Conservation (phyloP, 345 rosid genomes). For the Reutealis trisperma region DNA sequence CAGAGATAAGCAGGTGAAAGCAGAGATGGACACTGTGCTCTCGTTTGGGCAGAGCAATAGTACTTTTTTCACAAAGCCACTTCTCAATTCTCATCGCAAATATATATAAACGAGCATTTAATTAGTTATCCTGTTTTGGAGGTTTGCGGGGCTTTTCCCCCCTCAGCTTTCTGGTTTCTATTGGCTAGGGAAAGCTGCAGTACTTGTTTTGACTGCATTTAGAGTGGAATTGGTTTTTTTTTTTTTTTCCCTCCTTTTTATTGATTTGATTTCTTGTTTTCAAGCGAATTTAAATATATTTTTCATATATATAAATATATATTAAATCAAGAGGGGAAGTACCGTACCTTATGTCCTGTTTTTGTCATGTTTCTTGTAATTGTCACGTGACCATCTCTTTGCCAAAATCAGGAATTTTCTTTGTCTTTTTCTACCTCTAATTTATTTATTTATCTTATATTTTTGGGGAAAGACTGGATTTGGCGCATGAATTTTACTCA, state of each 20-base stretch:
- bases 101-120: too few relatives aligned
- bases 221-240: background rate
- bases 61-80: too few relatives aligned
- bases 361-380: background rate
- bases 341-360: constrained; percentile 1
- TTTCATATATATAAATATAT: background rate
- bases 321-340: background rate
- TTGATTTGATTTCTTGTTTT: background rate
- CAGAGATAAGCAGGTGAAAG: too few relatives aligned
- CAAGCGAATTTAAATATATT: background rate
- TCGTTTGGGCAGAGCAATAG: too few relatives aligned
- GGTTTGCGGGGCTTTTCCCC: background rate
- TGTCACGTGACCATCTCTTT: constrained; percentile 13
- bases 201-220: constrained; percentile 3
- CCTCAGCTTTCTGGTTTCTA: background rate
- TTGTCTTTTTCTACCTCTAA: background rate
- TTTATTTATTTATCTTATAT: too few relatives aligned
- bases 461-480: too few relatives aligned
- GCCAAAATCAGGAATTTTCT: background rate
- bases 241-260: too few relatives aligned
- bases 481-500: too few relatives aligned
- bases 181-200: constrained; percentile 17
- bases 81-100: too few relatives aligned
- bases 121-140: background rate
- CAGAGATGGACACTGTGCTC: too few relatives aligned